Base-by-base conservation (phyloP, 192 early-diverging fungal species). In the Tieghemiomyces parasiticus region DNA sequence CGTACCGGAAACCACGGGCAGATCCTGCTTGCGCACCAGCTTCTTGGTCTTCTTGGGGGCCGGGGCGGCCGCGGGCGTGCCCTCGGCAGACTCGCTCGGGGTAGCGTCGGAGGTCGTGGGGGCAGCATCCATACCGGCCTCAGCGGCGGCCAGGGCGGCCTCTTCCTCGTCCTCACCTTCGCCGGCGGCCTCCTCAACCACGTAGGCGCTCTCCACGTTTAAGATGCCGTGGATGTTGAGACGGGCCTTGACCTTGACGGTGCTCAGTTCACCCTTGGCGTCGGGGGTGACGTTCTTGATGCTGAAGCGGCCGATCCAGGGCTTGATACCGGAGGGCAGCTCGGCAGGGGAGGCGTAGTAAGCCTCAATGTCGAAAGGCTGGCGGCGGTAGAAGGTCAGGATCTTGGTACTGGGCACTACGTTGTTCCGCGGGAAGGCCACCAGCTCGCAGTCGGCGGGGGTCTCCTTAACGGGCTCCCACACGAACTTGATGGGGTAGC, bases 201-300 rank as follows among this genome's bases (percentile, higher is more conserved):
- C 80, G 73, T 90, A 82, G 58, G 92, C 91, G 59, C 75, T 74
- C 65, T 92, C 90, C 59, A 98, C 71, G 45, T 73, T 70, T 67
- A 91, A 69, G 60, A 91, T 69, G 62, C 90, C 83, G 73, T 90
- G 87, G 60, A 81, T 78, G 67, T 94, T 90, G 61, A 98, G 77
- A 59, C 80, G 78, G 32, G 86, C 84, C 84, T 93, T 95, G 70
- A 95, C 85, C 76, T 91, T 93, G 76, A 98, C 70, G 45, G 85
- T 86, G 46, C 89, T 78, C 62, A 82, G 67, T 29, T 86, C 82
- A 60, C 79, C 81, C 42, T 81, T 78, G 4, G 65, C 69, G 59
- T 66, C 63, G 52, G 85, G 76, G 46, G 65, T 70, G 65, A 98
- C 92, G 50, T 88, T 82, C 73, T 85, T 86, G 71, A 98, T 69